Base-by-base conservation (phyloP, 371 early-diverging fungal genomes). In the Mortierella sp. region DNA sequence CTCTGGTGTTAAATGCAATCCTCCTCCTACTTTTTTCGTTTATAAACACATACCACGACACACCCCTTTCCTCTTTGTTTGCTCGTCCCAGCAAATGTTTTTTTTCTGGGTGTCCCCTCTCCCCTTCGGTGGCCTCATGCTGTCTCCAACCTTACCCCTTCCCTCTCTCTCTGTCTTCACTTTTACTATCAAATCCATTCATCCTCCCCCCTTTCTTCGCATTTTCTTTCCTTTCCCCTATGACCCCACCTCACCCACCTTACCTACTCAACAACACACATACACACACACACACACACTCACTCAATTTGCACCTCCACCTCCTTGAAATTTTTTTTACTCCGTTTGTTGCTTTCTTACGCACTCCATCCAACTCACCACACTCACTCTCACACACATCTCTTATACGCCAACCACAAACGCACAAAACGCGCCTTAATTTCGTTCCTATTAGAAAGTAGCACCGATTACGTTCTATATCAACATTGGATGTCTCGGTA, bases 401-500 rank as follows among this genome's bases (percentile, higher is more conserved):
- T n/a, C 24, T 50, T 22, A 1, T 31, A 29, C 16, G 8, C 31
- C 5, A 5, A 58, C 58, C 31, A 16, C 14, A 55, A 55, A 14
- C 26, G 31, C 34, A 34, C 14, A 16, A 31, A 55, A 10, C 6
- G 48, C 26, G 5, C n/a, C n/a, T n/a, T n/a, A n/a, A n/a, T n/a
- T n/a, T n/a, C n/a, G n/a, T n/a, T n/a, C n/a, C n/a, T 7, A 10
- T 47, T 55, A 81, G 81, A 81, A 81, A 81, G 80, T 85, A 39
- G 92, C 92, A 24, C 89, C 90, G 29, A 90, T 88, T 68, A 90
- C 92, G 5, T 93, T 92, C 85, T 93, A 92, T 83, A 89, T 93
- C 80, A 92, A 92, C 48, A 89, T 93, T n/a, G 91, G 91, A 29
- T 87, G 91, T 63, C 89, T 93, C 65, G 93, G 93, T 31, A 55